phyloP scores from a whole-genome alignment of 1,139 yeast genomes.

The Meyerozyma smithsonii region DNA sequence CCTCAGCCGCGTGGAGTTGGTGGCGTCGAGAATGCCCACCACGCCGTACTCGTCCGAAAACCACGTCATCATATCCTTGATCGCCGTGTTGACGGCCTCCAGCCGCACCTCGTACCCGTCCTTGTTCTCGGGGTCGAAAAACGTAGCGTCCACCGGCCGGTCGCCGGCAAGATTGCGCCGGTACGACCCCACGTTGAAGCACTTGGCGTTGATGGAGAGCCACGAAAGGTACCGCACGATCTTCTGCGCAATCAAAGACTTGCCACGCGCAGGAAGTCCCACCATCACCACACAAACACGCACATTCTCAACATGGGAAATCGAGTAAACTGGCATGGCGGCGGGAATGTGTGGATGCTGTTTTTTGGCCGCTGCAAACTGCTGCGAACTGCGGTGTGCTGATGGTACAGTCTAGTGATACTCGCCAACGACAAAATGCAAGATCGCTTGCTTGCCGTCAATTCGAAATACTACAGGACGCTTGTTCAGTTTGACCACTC shows the following conservation, averaged over 20 bases:
- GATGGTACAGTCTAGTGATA: background rate
- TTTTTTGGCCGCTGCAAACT: background rate
- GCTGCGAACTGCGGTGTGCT: background rate
- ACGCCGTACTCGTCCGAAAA: conserved; percentile 74
- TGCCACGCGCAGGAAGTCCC: conserved; percentile 69
- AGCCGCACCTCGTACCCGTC: conserved; percentile 60
- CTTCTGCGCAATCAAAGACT: conserved; percentile 75
- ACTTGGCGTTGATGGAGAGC: conserved; percentile 82
- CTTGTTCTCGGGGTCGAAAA: conserved; percentile 64
- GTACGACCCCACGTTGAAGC: conserved; percentile 86
- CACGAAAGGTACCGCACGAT: conserved; percentile 87
- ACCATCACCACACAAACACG: conserved; percentile 76
- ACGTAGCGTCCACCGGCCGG: conserved; percentile 53
- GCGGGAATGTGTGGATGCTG: background rate
- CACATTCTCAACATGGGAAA: conserved; percentile 66
- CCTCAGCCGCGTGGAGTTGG: conserved; percentile 70
- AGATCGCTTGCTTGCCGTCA: too few relatives aligned
- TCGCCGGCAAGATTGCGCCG: conserved; percentile 55
- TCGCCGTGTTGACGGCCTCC: conserved; percentile 69
- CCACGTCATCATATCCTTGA: conserved; percentile 86
- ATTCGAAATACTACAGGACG: background rate
- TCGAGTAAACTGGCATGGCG: conserved; percentile 67
- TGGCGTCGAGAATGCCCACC: conserved; percentile 90
- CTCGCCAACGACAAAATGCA: background rate
- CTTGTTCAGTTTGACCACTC: background rate